A percentile compares a stretch with the other conserved stretches of the same genome.
Conservation (phyloP, 129 eudicot species). For the Helianthus tuberosus region DNA sequence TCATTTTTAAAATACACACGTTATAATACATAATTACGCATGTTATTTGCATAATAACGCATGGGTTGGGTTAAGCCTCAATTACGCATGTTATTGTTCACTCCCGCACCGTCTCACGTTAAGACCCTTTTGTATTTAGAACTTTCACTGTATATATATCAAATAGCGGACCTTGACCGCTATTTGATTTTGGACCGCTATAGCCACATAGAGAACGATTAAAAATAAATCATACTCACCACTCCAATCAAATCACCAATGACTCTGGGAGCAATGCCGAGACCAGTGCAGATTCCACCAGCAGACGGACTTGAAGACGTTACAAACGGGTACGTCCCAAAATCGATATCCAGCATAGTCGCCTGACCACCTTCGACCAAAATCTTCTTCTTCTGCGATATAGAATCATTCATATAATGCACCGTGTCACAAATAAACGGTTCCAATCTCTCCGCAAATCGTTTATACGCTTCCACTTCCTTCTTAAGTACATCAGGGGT, state of each 20-base stretch:
- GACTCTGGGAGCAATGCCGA: constrained; percentile 93
- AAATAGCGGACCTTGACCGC: no score
- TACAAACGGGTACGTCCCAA: constrained; percentile 97
- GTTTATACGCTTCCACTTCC: constrained; percentile 84
- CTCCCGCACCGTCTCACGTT: no score
- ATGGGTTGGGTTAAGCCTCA: no score
- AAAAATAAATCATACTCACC: constrained; percentile 49
- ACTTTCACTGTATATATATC: no score
- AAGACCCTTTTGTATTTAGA: no score
- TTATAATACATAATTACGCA: no score
- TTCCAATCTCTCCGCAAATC: constrained; percentile 90
- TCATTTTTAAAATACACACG: no score
- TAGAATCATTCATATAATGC: constrained; percentile 75
- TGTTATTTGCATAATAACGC: no score
- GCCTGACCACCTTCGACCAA: constrained; percentile 99
- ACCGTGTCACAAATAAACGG: constrained; percentile 90
- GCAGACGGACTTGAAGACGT: constrained; percentile 99
- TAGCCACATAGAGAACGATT: not conserved
- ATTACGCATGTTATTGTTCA: no score
- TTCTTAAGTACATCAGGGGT: constrained; percentile 69
- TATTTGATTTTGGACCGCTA: no score
- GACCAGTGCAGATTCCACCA: constrained; percentile 99
- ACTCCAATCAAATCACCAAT: constrained; percentile 94
- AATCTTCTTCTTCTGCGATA: constrained; percentile 71
- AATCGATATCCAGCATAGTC: constrained; percentile 98